phyloP scores from a whole-genome alignment of 805 yeast genomes.

The Hagleromyces aurorensis region DNA sequence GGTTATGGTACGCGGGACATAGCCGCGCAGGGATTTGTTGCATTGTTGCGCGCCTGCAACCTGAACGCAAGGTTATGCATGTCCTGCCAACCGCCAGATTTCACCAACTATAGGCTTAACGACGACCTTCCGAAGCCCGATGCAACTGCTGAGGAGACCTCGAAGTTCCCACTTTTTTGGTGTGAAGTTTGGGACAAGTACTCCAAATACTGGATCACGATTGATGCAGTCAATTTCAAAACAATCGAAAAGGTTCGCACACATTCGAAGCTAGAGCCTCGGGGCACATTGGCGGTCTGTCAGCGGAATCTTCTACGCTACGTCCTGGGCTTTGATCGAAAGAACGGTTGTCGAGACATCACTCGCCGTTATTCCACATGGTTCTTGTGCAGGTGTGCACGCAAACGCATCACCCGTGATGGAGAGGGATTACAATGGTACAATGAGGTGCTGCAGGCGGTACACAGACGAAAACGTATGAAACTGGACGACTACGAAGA shows the following conservation, averaged over 20 bases:
- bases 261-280: slow-evolving; percentile 61
- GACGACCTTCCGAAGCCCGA: background rate
- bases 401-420: slow-evolving; percentile 60
- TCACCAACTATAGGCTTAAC: slow-evolving; percentile 35
- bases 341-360: slow-evolving; percentile 66
- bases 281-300: slow-evolving; percentile 21
- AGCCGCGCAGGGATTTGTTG: slow-evolving; percentile 82
- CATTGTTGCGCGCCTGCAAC: slow-evolving; percentile 61
- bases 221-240: slow-evolving; percentile 68
- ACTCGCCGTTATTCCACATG: slow-evolving; percentile 72
- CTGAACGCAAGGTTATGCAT: slow-evolving; percentile 67
- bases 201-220: slow-evolving; percentile 67
- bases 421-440: slow-evolving; percentile 57
- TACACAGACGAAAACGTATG: slow-evolving; percentile 23
- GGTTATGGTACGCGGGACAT: slow-evolving; percentile 68
- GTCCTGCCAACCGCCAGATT: slow-evolving; percentile 89
- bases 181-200: slow-evolving; percentile 85
- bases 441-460: slow-evolving; percentile 31
- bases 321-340: slow-evolving; percentile 66
- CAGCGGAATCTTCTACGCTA: slow-evolving; percentile 52
- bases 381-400: slow-evolving; percentile 67
- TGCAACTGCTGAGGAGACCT: background rate
- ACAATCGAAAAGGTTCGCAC: slow-evolving; percentile 55
- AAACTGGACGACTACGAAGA: slow-evolving; percentile 33
- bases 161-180: slow-evolving; percentile 74